phyloP scores from a whole-genome alignment of 164 flowering plant genomes.

The Vitis rotundifolia region DNA sequence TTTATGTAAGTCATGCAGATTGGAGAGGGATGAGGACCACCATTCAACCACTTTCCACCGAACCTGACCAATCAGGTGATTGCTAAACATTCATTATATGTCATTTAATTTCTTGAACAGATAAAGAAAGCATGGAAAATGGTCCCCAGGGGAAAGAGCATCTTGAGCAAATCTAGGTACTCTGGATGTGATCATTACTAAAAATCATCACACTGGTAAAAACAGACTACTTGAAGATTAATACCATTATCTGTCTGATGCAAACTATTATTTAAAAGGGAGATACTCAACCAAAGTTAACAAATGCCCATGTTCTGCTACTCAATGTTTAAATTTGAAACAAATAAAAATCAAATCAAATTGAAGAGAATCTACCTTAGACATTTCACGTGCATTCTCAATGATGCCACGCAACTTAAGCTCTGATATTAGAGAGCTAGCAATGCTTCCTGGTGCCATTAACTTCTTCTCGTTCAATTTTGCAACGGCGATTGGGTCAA shows the following conservation, averaged over 20 bases:
- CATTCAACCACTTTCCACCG: constrained; percentile 24
- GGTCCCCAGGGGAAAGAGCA: constrained; percentile 8
- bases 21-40: constrained; percentile 23
- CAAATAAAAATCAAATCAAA: not conserved
- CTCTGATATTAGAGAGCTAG: constrained; percentile 41
- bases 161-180: not conserved
- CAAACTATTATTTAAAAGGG: not conserved
- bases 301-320: not conserved
- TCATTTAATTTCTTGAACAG: not conserved
- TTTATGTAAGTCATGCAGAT: constrained; percentile 7
- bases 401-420: constrained; percentile 36
- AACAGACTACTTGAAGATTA: not conserved
- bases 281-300: not conserved
- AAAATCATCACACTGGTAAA: constrained; percentile 1
- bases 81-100: constrained; percentile 4
- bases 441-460: constrained; percentile 33
- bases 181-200: constrained; percentile 1
- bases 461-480: constrained; percentile 47
- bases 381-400: constrained; percentile 42
- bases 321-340: not conserved
- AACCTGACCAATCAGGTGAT: constrained; percentile 17
- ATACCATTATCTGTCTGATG: not conserved
- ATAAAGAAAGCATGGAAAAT: constrained; percentile 3
- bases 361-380: constrained; percentile 29
- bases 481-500: constrained; percentile 46